phyloP scores from a whole-genome alignment of 805 yeast species.

The Yarrowia yakushimensis region DNA sequence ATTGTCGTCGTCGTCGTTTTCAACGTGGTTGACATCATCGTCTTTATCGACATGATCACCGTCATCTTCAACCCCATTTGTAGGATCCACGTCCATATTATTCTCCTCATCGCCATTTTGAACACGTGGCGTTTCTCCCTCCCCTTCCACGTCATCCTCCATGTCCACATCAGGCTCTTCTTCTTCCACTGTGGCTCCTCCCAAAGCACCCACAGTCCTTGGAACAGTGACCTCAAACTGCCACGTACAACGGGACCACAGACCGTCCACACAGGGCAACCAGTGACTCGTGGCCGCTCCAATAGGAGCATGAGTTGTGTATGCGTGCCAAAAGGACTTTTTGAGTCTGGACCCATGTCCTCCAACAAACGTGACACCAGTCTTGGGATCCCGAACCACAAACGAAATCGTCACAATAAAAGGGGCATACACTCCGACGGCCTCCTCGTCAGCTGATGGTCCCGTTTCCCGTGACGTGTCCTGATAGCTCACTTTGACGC shows the following conservation, averaged over 20 bases:
- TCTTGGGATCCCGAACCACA: conserved; percentile 57
- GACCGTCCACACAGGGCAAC: conserved; percentile 92
- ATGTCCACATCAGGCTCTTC: conserved; percentile 27
- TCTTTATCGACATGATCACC: conserved; percentile 34
- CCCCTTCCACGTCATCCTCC: background rate
- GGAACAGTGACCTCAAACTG: conserved; percentile 84
- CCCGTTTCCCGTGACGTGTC: conserved; percentile 27
- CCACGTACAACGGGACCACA: conserved; percentile 91
- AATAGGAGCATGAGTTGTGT: conserved; percentile 73
- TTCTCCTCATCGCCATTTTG: background rate
- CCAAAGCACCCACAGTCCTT: conserved; percentile 66
- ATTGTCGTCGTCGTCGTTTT: conserved; percentile 27
- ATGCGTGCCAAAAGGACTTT: conserved; percentile 69
- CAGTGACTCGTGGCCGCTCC: conserved; percentile 88
- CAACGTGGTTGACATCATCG: conserved; percentile 34
- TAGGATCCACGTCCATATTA: too few relatives aligned
- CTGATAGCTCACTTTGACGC: conserved; percentile 57
- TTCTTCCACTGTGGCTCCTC: conserved; percentile 25
- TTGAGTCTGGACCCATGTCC: conserved; percentile 47
- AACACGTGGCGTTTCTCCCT: background rate
- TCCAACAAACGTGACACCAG: conserved; percentile 75
- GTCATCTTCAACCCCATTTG: background rate
- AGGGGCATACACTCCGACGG: conserved; percentile 59
- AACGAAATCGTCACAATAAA: conserved; percentile 67
- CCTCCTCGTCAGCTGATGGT: conserved; percentile 29